Base-by-base conservation (phyloP, 2,329 filamentous ascomycete species). In the Kalmusia sp. region DNA sequence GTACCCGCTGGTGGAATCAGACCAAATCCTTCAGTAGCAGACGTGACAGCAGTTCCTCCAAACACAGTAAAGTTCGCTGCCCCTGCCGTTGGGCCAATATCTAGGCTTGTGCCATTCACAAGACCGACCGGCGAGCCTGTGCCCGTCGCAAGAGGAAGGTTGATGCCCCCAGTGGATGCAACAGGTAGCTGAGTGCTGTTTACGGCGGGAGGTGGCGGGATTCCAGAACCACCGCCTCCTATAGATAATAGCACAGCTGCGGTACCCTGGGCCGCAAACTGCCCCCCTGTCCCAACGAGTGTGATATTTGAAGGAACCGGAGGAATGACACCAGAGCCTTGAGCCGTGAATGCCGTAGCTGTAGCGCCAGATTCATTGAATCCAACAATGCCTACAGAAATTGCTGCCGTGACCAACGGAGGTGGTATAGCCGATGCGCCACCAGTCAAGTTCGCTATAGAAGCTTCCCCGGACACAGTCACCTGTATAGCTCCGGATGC, bases 381-480 rank as follows among this genome's bases (percentile, higher is more conserved):
- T n/a, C n/a, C n/a, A n/a, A n/a, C n/a, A n/a, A n/a, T n/a, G n/a
- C n/a, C n/a, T n/a, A 46, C 30, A 51, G 54, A 43, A 15, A 41
- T 28, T 35, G 52, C 25, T 27, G 40, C 47, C 30, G 55, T 49
- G 8, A 39, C 30, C 12, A 55, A 38, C 1, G 54, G 54, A 6
- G 51, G 21, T 22, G 30, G 35, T 28, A 44, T 33, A 9, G 31
- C 44, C 14, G 38, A 27, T 54, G 48, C 28, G n/a, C 41, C 52
- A 9, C 60, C 57, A 9, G 54, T 61, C 1, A 57, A 52, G 19
- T 49, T 57, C 4, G 52, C 31, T 11, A 51, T 60, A 12, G 45
- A 55, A 9, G 40, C 40, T 6, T n/a, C 37, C 17, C 37, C 44
- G 6, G 41, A 39, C 6, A 41, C 30, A 31, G 39, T 46, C 19